Evolutionary conservation across 768 basidiomycete genomes (phyloP).

Genomic region (Termitomyces sp.): DNA sequence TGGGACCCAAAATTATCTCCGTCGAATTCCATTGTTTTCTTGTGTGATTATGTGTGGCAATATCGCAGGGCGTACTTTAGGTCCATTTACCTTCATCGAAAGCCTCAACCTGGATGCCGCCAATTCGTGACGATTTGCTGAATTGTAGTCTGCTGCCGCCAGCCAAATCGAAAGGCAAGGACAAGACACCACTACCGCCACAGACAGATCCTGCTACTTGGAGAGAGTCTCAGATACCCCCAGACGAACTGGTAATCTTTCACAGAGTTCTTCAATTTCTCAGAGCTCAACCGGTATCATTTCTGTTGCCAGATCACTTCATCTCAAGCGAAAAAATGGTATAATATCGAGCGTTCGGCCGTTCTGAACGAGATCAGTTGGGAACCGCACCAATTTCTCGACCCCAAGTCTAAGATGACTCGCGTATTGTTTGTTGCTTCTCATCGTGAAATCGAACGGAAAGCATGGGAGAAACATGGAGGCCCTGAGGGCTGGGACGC

Average conservation of each 20-base stretch:
- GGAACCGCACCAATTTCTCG: background rate
- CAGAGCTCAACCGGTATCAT: background rate
- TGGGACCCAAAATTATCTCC: background rate
- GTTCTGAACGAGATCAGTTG: background rate
- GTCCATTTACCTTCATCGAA: background rate
- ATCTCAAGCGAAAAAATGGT: background rate
- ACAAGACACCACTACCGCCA: background rate
- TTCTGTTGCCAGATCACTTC: background rate
- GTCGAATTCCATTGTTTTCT: background rate
- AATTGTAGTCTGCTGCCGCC: background rate
- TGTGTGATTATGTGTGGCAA: background rate
- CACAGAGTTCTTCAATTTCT: no score
- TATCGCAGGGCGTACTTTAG: background rate
- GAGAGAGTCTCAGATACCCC: background rate
- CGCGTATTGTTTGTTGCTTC: background rate
- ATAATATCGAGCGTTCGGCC: background rate
- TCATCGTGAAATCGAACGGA: conserved; percentile 5
- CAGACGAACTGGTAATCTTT: background rate
- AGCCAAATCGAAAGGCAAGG: background rate
- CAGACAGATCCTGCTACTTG: background rate
- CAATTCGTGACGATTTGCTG: background rate
- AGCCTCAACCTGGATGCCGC: background rate
- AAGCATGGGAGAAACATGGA: conserved; percentile 9
- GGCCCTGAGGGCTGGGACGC: conserved; percentile 4
- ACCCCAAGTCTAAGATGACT: no score